These are phyloP conservation scores for Leccinum variabile DNA, from an alignment of 1,284 basidiomycete species.

Conservation along the genomic window DNA sequence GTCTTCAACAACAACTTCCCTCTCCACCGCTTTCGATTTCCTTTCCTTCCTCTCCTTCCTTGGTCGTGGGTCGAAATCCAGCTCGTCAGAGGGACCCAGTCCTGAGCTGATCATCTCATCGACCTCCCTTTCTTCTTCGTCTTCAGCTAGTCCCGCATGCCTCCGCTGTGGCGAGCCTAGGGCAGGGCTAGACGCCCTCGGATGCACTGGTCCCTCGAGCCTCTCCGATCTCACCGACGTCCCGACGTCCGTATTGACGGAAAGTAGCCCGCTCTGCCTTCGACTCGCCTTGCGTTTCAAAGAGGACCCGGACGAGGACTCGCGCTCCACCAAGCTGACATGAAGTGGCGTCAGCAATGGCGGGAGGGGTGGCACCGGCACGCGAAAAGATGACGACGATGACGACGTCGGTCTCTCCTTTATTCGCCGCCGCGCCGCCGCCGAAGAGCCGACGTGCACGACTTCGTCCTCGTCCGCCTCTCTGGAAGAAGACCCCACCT, in stretches of 20 bases:
- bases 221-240: constrained; percentile 26
- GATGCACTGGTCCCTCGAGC: constrained; percentile 39
- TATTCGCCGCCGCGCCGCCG: constrained; percentile 35
- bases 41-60: constrained; percentile 43
- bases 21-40: constrained; percentile 38
- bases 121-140: constrained; percentile 51
- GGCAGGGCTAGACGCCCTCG: constrained; percentile 60
- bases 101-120: constrained; percentile 25
- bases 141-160: constrained; percentile 54
- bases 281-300: constrained; percentile 55
- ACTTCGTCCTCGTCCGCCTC: constrained; percentile 44
- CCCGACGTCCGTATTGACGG: constrained; percentile 31
- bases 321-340: constrained; percentile 33
- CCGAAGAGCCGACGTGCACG: constrained; percentile 35
- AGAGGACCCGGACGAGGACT: constrained; percentile 17
- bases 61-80: constrained; percentile 26
- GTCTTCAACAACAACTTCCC: constrained; percentile 33
- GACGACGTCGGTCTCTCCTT: constrained; percentile 42
- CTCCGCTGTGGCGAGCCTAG: constrained; percentile 62
- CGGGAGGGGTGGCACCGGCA: constrained; percentile 18
- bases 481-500: constrained; percentile 41
- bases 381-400: constrained; percentile 41
- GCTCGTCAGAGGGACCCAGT: constrained; percentile 17
- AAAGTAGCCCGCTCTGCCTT: constrained; percentile 67
- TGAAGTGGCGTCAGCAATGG: constrained; percentile 32